A percentile compares a stretch with the other conserved stretches of the same genome.
Conservation (phyloP, 768 basidiomycete species). For the Boletus rufocinnamomeus region DNA sequence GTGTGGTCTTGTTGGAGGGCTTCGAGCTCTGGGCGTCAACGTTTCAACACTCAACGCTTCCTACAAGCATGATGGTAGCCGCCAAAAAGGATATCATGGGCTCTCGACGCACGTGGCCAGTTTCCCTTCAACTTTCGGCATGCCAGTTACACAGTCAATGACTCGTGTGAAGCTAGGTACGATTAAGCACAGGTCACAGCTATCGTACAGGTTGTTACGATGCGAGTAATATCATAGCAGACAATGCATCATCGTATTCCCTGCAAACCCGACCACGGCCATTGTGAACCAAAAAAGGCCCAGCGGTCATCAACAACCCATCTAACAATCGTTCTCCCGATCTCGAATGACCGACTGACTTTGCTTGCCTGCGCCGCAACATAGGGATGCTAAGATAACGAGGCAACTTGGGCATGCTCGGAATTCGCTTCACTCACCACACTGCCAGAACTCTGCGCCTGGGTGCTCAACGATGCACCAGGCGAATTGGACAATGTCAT, state of each 20-base stretch:
- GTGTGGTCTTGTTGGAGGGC: not conserved
- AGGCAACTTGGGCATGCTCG: slow-evolving; percentile 28
- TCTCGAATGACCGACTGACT: slow-evolving; percentile 12
- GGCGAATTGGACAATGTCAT: slow-evolving; percentile 25
- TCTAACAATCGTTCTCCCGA: not conserved
- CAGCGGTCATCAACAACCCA: not conserved
- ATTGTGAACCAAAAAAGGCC: not conserved
- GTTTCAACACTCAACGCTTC: too few relatives aligned
- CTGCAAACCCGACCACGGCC: not conserved
- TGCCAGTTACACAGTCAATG: too few relatives aligned
- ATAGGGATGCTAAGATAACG: slow-evolving; percentile 33
- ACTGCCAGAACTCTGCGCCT: not conserved
- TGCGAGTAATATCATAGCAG: slow-evolving; percentile 4
- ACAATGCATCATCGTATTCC: not conserved
- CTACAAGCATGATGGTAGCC: too few relatives aligned
- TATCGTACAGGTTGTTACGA: slow-evolving; percentile 2
- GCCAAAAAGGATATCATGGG: too few relatives aligned
- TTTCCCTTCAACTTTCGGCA: too few relatives aligned
- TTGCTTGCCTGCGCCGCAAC: slow-evolving; percentile 33
- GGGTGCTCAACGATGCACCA: not conserved
- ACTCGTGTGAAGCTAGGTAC: not conserved
- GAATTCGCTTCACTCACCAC: slow-evolving; percentile 11
- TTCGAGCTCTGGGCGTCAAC: too few relatives aligned
- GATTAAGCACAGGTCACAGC: not conserved
- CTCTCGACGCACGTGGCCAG: too few relatives aligned